Percentiles rank a stretch among this genome's conserved stretches.
phyloP scores from a whole-genome alignment of 2,329 filamentous ascomycete species.

The Penicillium olsonii region DNA sequence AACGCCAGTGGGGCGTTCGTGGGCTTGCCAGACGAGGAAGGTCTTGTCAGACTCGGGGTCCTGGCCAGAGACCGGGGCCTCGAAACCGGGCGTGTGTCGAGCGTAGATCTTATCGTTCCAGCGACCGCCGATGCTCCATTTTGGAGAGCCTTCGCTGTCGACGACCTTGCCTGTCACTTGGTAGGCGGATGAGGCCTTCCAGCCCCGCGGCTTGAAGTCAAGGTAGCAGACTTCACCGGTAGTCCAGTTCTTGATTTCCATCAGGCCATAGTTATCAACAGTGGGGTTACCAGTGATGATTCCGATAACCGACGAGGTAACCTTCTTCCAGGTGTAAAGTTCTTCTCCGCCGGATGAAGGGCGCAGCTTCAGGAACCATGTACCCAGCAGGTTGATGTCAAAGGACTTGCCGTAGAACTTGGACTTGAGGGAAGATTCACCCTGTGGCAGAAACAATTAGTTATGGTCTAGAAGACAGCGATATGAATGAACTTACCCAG shows the following conservation, averaged over 20 bases:
- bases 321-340: conserved; percentile 98
- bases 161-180: conserved; percentile 84
- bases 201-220: conserved; percentile 93
- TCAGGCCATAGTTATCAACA: conserved; percentile 95
- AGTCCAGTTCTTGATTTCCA: conserved; percentile 97
- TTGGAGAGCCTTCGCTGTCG: conserved; percentile 74
- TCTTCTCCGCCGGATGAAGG: conserved; percentile 76
- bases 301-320: conserved; percentile 94
- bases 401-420: conserved; percentile 98
- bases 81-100: conserved; percentile 85
- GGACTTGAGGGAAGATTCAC: conserved; percentile 90
- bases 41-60: conserved; percentile 67
- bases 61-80: conserved; percentile 60
- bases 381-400: conserved; percentile 92
- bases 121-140: conserved; percentile 86
- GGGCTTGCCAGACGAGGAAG: conserved; percentile 90
- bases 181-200: conserved; percentile 91
- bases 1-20: conserved; percentile 76
- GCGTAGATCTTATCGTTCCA: conserved; percentile 99
- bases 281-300: conserved; percentile 96
- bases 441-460: conserved; percentile 48
- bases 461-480: background rate
- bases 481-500: conserved; percentile 53
- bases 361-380: conserved; percentile 89
- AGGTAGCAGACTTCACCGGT: conserved; percentile 87